Conservation (phyloP, 2,329 filamentous ascomycete species). For the Penicillium sp. region DNA sequence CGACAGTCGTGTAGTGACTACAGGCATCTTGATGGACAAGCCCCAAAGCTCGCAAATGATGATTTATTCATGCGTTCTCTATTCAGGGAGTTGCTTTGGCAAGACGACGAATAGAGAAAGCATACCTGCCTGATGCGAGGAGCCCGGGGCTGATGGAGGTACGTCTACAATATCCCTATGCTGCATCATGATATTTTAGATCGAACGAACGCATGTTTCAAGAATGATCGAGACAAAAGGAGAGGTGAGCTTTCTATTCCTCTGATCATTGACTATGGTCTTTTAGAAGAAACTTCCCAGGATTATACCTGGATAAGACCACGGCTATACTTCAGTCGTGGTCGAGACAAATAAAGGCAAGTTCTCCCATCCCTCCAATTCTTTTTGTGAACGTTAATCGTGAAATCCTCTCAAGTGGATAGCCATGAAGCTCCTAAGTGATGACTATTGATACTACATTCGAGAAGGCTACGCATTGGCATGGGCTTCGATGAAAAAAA, state of each 20-base stretch:
- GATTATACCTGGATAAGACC: neutral
- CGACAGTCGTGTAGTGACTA: neutral
- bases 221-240: neutral
- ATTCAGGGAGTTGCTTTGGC: neutral
- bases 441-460: neutral
- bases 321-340: no score
- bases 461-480: neutral
- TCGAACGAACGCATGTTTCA: neutral
- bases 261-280: neutral
- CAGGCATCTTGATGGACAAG: neutral
- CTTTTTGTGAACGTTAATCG: neutral
- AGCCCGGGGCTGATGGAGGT: no score
- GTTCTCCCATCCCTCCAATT: no score
- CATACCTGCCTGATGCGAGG: neutral
- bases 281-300: no score
- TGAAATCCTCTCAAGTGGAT: neutral
- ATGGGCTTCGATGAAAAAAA: neutral
- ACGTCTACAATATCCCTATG: no score
- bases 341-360: neutral
- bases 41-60: neutral
- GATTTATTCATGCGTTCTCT: neutral
- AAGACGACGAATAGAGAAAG: neutral
- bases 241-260: neutral
- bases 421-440: neutral
- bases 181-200: neutral